Evolutionary conservation across 768 basidiomycete species (phyloP).

Genomic region (Boletus vermiculosoides): DNA sequence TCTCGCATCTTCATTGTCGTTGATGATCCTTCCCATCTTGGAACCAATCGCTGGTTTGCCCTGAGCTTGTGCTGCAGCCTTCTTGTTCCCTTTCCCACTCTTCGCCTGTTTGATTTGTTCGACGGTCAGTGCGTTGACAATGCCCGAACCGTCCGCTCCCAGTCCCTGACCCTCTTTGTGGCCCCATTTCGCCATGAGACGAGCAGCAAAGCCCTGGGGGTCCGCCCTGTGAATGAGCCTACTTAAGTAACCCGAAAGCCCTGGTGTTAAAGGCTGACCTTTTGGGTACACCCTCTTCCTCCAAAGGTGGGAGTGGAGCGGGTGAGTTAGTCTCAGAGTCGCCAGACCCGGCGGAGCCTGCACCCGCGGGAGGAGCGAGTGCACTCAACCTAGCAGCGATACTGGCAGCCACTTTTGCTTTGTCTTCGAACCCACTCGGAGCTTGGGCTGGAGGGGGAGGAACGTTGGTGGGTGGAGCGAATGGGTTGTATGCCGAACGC

Average conservation of each 20-base stretch:
- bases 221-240: constrained; percentile 42
- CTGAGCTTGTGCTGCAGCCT: constrained; percentile 36
- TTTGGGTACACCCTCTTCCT: constrained; percentile 29
- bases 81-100: constrained; percentile 38
- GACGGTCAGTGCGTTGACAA: constrained; percentile 84
- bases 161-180: constrained; percentile 93
- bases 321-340: constrained; percentile 26
- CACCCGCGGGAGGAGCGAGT: constrained; percentile 39
- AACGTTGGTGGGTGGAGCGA: constrained; percentile 59
- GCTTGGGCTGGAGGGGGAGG: constrained; percentile 56
- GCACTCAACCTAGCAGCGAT: constrained; percentile 76
- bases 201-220: constrained; percentile 75
- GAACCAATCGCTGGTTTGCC: constrained; percentile 46
- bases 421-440: constrained; percentile 55
- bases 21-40: constrained; percentile 87
- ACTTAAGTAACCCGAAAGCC: neutral
- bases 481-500: constrained; percentile 64
- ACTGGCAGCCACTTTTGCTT: constrained; percentile 73
- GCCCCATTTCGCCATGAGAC: constrained; percentile 95
- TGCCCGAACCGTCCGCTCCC: constrained; percentile 79
- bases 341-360: constrained; percentile 23
- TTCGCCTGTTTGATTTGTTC: constrained; percentile 53
- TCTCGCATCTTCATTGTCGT: constrained; percentile 83
- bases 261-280: constrained; percentile 7
- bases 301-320: constrained; percentile 29